Evolutionary conservation across 257 asterid species (phyloP).

Genomic region (Scutellaria baicalensis): DNA sequence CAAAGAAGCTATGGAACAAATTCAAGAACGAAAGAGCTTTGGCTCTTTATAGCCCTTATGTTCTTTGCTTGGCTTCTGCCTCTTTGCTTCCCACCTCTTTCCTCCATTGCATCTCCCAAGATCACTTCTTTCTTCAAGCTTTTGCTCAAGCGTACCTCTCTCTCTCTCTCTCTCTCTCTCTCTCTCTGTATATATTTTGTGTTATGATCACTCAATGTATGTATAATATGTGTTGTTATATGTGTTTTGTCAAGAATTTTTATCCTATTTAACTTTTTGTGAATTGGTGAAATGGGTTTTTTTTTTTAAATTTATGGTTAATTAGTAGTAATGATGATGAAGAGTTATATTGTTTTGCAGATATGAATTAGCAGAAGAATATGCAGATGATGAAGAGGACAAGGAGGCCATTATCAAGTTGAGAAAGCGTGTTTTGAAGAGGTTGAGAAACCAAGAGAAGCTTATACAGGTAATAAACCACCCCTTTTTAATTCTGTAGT

Average conservation of each 20-base stretch:
- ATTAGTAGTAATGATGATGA: neutral
- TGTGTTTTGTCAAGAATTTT: neutral
- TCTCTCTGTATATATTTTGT: neutral
- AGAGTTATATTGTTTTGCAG: conserved; percentile 24
- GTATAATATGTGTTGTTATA: neutral
- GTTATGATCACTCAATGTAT: neutral
- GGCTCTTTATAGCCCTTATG: conserved; percentile 53
- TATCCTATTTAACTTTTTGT: neutral
- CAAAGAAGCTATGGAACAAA: conserved; percentile 48
- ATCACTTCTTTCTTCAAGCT: conserved; percentile 54
- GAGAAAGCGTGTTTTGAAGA: conserved; percentile 55
- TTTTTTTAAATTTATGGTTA: neutral
- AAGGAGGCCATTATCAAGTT: conserved; percentile 43
- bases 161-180: neutral
- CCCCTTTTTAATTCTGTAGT: neutral
- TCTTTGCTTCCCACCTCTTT: conserved; percentile 38
- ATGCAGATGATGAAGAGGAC: conserved; percentile 68
- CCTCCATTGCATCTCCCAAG: conserved; percentile 54
- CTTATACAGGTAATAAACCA: conserved; percentile 30
- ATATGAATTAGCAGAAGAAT: conserved; percentile 56
- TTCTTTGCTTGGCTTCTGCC: conserved; percentile 47
- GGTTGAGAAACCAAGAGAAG: conserved; percentile 36
- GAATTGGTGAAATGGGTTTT: neutral
- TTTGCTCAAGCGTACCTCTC: conserved; percentile 50
- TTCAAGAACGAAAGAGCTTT: conserved; percentile 43